Evolutionary conservation across 495 filamentous ascomycete species (phyloP), one percentile per base, ranked within the genome.

Genomic region (Cenococcum geophilum): DNA sequence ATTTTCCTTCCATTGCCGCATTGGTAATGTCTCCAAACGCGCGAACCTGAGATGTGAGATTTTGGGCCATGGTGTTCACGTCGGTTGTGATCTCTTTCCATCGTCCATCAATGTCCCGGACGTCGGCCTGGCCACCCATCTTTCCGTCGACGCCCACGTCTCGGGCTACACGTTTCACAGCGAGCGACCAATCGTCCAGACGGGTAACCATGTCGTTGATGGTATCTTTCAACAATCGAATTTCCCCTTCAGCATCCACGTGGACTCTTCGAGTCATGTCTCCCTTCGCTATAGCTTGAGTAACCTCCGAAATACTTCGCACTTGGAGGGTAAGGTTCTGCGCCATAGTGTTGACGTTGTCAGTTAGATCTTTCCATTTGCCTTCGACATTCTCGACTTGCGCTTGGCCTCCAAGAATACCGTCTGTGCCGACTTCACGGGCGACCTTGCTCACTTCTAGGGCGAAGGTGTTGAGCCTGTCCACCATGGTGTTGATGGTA

Each of bases 191-290:
- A 57, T 92, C 92, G 60, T 92, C 95, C 42, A 98, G 75, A 61
- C 93, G 87, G 72, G 91, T 91, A 59, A 98, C 93, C 93, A 98
- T 98, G 82, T 97, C 91, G 71, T 98, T 98, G 79, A 98, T 97
- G 25, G 93, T 98, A 66, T 96, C 90, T 73, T 96, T 97, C 40
- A 98, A 76, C 2, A 92, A 86, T 48, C 92, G 80, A 50, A 98
- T 93, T 73, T 98, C 93, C 70, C 93, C 93, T 73, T 95, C 89
- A 55, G 93, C 93, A 67, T 95, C 87, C 8, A 98, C 93, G 57
- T 93, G 86, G 67, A 98, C 96, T 77, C 96, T 95, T 71, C 91
- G 89, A 74, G 89, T 95, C 77, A 98, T 86, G 76, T 98, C 91
- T 64, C 86, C 86, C 70, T 89, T 86, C 60, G 93, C 93, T 74